phyloP scores from a whole-genome alignment of 2,329 filamentous ascomycete species.

The Hypoxylon rubiginosum region DNA sequence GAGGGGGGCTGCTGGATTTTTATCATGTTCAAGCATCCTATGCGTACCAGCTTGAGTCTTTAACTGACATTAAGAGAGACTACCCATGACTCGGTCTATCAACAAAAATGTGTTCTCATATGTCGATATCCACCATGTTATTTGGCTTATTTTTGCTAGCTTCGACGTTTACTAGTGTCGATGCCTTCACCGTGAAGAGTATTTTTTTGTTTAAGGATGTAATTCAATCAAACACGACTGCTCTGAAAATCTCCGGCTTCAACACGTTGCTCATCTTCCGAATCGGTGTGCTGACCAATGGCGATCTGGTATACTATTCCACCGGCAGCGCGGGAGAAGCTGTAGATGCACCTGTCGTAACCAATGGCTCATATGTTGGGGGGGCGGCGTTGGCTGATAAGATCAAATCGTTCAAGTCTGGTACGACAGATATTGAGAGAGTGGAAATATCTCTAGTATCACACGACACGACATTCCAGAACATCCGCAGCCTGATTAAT shows the following conservation, averaged over 20 bases:
- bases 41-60: too few species aligned
- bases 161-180: not conserved
- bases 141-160: not conserved
- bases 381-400: constrained; percentile 56
- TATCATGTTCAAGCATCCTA: too few species aligned
- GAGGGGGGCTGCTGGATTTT: too few species aligned
- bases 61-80: too few species aligned
- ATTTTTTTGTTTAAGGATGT: constrained; percentile 39
- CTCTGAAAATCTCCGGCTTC: constrained; percentile 27
- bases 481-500: constrained; percentile 52
- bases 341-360: constrained; percentile 16
- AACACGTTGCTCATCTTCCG: constrained; percentile 32
- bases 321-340: constrained; percentile 28
- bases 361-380: constrained; percentile 23
- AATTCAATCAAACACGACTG: constrained; percentile 35
- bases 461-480: constrained; percentile 35
- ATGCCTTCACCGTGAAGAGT: not conserved
- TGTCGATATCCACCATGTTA: not conserved
- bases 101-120: not conserved
- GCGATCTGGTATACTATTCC: constrained; percentile 34
- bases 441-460: constrained; percentile 57
- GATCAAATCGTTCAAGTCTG: constrained; percentile 54
- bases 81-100: too few species aligned
- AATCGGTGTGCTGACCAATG: constrained; percentile 27
- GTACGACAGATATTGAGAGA: constrained; percentile 49